Conservation (phyloP, 306 rosid species). For the Canavalia gladiata region DNA sequence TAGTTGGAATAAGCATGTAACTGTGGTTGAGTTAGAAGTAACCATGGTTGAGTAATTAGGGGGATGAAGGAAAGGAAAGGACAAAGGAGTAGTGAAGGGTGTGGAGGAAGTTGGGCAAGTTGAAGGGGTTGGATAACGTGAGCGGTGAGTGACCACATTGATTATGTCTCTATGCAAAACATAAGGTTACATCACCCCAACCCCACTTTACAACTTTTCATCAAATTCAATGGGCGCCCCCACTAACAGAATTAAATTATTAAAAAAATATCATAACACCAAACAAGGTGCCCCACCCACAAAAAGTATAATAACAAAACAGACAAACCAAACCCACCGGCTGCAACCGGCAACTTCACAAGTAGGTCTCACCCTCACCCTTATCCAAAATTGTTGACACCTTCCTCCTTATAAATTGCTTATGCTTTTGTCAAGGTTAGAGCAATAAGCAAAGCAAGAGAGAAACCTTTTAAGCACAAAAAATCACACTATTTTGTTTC, state of each 20-base stretch:
- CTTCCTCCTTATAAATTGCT: conserved; percentile 8
- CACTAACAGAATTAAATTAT: background rate
- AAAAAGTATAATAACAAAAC: conserved; percentile 12
- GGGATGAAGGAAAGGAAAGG: background rate
- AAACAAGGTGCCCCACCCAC: conserved; percentile 47
- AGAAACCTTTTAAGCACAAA: background rate
- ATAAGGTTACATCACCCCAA: background rate
- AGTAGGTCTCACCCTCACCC: conserved; percentile 1
- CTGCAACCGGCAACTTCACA: background rate
- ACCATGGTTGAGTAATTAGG: background rate
- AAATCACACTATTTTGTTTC: background rate
- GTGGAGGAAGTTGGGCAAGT: too few relatives aligned
- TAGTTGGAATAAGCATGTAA: background rate
- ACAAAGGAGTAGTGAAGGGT: too few relatives aligned
- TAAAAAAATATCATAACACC: background rate
- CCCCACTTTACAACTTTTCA: background rate
- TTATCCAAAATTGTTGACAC: conserved; percentile 44
- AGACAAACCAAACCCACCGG: conserved; percentile 21
- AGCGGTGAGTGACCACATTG: background rate
- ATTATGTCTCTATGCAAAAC: too few relatives aligned
- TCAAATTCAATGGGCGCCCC: conserved; percentile 36
- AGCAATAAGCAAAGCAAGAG: background rate
- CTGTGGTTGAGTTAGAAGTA: background rate
- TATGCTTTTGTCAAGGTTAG: background rate
- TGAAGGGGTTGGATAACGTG: background rate